Base-by-base conservation (phyloP, 2,329 filamentous ascomycete species). In the Ceratocystis albifundus region DNA sequence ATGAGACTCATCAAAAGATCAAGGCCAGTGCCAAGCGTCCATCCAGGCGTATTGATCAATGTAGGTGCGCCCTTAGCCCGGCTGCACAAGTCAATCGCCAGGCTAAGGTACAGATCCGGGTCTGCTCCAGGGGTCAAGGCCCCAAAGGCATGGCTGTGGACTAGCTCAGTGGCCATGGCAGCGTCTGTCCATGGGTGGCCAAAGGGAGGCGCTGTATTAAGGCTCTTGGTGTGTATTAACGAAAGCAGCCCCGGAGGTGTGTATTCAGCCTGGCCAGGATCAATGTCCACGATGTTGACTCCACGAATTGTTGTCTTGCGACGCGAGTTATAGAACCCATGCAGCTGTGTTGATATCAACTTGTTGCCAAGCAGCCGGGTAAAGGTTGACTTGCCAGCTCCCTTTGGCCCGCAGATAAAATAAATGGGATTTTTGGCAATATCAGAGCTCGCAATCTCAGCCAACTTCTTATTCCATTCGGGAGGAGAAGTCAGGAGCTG, bases 201-300 rank as follows among this genome's bases (percentile, higher is more conserved):
- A 71, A 89, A 92, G 0, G 87, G 79, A 0, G 87, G 82, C 0
- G 84, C 81, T 4, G 92, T 76, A 63, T 89, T 85, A 0, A 86
- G 83, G 36, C 79, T 74, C 0, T 76, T 78, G 10, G 91, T 75
- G 32, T 82, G 78, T 15, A 86, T 77, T 3, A 93, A 81, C 1
- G 88, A 88, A 22, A 93, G 72, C 15, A 87, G 84, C 0, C 89
- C 88, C 0, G 86, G 82, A 1, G 86, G 80, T 0, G 82, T 83
- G 72, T 88, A 91, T 72, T 92, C 89, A 2, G 89, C 88, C 71
- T 91, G 88, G 0, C 86, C 87, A 0, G 88, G 87, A 72, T 94
- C 89, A 8, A 93, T 78, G 70, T 94, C 89, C 5, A 94, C 79
- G n/a, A 88, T 77, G 65, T 79, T 80, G 30, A 87, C 77, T 55